Percentiles rank a stretch among this genome's conserved stretches.
These are phyloP conservation scores for Erodium texanum DNA, from an alignment of 441 rosid genomes.

Conservation along the genomic window DNA sequence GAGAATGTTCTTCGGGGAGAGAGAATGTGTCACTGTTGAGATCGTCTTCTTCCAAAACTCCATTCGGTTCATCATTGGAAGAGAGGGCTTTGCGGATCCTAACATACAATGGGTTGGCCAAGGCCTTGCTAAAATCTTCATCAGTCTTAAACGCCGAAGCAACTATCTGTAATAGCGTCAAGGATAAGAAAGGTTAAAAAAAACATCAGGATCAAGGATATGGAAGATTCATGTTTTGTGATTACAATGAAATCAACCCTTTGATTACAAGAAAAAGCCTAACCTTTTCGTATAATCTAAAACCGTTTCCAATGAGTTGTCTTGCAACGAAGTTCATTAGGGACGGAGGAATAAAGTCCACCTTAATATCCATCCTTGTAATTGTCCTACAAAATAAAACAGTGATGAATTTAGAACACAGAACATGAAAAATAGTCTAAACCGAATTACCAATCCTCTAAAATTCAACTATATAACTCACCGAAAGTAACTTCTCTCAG, in stretches of 20 bases:
- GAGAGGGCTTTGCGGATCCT: slow-evolving; percentile 47
- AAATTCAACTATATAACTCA: slow-evolving; percentile 21
- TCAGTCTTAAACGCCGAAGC: slow-evolving; percentile 40
- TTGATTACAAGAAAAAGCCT: too few species aligned
- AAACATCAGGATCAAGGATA: too few species aligned
- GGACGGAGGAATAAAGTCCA: slow-evolving; percentile 80
- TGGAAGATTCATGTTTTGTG: too few species aligned
- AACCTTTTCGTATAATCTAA: slow-evolving; percentile 82
- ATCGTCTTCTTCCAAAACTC: slow-evolving; percentile 19
- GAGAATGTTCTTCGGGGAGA: slow-evolving; percentile 21
- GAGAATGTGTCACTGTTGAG: slow-evolving; percentile 13
- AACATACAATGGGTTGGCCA: slow-evolving; percentile 54
- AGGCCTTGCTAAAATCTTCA: slow-evolving; percentile 53
- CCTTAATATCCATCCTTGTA: slow-evolving; percentile 64
- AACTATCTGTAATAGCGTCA: slow-evolving; percentile 41
- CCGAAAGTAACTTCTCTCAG: slow-evolving; percentile 76
- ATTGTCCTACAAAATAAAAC: slow-evolving; percentile 50
- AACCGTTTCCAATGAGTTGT: slow-evolving; percentile 85
- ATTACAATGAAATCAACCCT: too few species aligned
- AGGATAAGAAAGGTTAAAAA: too few species aligned
- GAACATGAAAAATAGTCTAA: too few species aligned
- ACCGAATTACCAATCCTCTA: too few species aligned
- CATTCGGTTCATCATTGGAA: slow-evolving; percentile 24
- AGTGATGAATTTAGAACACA: too few species aligned
- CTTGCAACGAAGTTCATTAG: slow-evolving; percentile 79